Conservation (phyloP, 2,329 filamentous ascomycete species). For the Elsinoe perseae region DNA sequence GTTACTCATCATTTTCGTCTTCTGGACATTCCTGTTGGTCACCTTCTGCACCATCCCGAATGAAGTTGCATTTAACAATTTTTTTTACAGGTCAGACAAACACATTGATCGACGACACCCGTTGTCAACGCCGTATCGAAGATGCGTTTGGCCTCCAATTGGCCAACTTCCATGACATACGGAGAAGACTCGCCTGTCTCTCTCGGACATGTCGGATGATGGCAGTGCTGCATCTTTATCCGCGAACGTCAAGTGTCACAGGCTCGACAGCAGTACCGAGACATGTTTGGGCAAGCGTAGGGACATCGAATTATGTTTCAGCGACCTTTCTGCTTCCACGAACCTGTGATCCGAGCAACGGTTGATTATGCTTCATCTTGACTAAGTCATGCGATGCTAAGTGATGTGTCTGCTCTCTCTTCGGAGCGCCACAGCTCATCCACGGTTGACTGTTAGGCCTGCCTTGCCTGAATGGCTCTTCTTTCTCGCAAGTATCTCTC, state of each 20-base stretch:
- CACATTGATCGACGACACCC: not conserved
- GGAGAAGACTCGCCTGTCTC: not conserved
- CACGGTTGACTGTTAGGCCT: no score
- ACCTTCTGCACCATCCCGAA: not conserved
- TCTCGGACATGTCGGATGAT: not conserved
- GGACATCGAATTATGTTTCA: not conserved
- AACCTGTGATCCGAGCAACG: not conserved
- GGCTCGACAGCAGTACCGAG: not conserved
- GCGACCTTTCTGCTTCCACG: not conserved
- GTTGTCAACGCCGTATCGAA: not conserved
- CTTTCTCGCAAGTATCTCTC: no score
- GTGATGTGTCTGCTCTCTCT: no score
- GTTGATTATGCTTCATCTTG: not conserved
- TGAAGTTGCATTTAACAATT: not conserved
- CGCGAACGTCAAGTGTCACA: not conserved
- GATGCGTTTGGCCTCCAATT: not conserved
- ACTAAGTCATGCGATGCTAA: no score
- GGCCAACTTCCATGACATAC: not conserved
- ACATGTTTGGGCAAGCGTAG: not conserved
- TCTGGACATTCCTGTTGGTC: not conserved
- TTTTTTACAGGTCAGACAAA: conserved; percentile 6
- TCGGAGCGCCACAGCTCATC: no score
- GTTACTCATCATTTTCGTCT: not conserved
- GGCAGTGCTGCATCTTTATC: not conserved
- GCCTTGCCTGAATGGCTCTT: no score